Evolutionary conservation across 352 stramenopile genomes (phyloP), one percentile per base, ranked within the genome.

Genomic region (Peronospora belbahrii): DNA sequence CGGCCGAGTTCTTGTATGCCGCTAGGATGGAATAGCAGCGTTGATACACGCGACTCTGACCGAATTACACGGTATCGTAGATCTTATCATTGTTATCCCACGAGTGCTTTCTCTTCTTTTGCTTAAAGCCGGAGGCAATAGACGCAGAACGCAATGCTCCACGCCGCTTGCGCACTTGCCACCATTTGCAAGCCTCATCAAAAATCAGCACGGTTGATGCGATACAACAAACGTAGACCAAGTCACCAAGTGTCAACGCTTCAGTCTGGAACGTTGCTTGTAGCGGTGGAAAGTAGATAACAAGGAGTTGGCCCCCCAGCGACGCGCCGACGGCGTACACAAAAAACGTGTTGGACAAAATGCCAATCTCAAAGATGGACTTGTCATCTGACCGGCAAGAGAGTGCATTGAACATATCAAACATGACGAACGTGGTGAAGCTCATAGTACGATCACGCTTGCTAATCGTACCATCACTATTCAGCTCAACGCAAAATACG

Each of bases 351-450:
- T 98, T 98, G 48, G 87, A 95, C 6, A 95, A 62, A 8, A 96
- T 61, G 14, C 74, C 83, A 19, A 98, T 87, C 57, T 96, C 70
- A 23, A 96, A 96, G 33, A 98, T 82, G 24, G 85, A 95, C 59
- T 94, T 93, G 64, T 96, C 87, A 8, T 96, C 85, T 25, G 89
- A 97, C 47, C 95, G 88, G 64, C 95, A 98, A 24, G 85, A 95
- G 33, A 97, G 90, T 7, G 95, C 95, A 66, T 98, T 98, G 65
- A 98, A 97, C 66, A 98, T 96, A 74, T 98, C 95, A 31, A 97
- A 98, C 70, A 98, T 96, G 19, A 98, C 94, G 63, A 98, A 98
- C 9, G 91, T 98, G 54, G 96, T 98, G 72, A 98, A 98, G 43
- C 94, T 98, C 94, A 99, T 97, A 11, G 95, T 99, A 23, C 91